A percentile compares a stretch with the other conserved stretches of the same genome.
phyloP scores from a whole-genome alignment of 2,329 filamentous ascomycete genomes.

The Colletotrichum camelliae region DNA sequence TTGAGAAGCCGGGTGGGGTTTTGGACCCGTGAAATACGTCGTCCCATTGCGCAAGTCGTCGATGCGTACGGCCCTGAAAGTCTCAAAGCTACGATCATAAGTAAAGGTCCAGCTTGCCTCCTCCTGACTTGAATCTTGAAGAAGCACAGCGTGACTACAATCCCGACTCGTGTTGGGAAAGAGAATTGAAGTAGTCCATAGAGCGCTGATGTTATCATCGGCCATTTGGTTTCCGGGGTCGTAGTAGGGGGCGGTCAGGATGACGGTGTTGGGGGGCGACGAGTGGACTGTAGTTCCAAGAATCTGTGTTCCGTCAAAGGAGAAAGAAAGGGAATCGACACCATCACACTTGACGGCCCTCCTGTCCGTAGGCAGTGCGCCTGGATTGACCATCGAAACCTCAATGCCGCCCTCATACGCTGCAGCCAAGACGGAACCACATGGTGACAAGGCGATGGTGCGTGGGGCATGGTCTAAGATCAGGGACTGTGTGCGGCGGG shows the following conservation, averaged over 20 bases:
- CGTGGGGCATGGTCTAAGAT: conserved; percentile 79
- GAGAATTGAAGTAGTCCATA: conserved; percentile 87
- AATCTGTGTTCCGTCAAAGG: conserved; percentile 78
- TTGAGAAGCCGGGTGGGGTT: conserved; percentile 54
- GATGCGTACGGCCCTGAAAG: conserved; percentile 77
- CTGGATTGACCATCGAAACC: conserved; percentile 75
- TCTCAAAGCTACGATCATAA: conserved; percentile 78
- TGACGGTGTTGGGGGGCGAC: conserved; percentile 71
- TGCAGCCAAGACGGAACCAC: conserved; percentile 80
- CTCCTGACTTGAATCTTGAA: conserved; percentile 64
- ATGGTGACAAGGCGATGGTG: conserved; percentile 81
- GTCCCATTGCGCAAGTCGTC: conserved; percentile 78
- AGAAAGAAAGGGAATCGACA: conserved; percentile 78
- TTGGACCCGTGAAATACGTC: conserved; percentile 79
- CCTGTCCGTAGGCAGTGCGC: conserved; percentile 68
- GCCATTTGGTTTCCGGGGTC: conserved; percentile 70
- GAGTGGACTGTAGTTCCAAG: conserved; percentile 75
- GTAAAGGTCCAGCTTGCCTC: conserved; percentile 80
- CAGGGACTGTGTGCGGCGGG: conserved; percentile 75
- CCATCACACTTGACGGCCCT: conserved; percentile 80
- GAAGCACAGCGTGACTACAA: conserved; percentile 77
- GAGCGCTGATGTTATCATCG: conserved; percentile 72
- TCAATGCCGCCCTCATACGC: conserved; percentile 91
- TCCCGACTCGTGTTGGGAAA: conserved; percentile 83
- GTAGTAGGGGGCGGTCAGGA: conserved; percentile 81